Conservation (phyloP, 164 flowering plant genomes). For the Santalum album region DNA sequence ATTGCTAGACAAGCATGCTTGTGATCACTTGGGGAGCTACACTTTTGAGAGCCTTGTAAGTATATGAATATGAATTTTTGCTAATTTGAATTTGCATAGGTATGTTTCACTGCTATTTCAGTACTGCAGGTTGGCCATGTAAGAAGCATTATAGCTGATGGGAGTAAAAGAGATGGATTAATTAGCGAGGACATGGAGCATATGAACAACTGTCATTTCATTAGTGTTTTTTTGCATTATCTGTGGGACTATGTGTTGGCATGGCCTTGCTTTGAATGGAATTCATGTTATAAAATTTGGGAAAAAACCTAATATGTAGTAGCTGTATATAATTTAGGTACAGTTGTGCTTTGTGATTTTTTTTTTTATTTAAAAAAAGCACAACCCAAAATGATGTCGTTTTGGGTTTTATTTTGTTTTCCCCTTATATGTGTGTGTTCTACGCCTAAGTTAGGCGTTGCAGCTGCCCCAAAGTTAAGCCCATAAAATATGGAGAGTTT, state of each 20-base stretch:
- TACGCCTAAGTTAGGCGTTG: no score
- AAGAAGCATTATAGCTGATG: conserved; percentile 62
- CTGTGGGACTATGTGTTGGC: background rate
- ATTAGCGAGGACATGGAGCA: conserved; percentile 99
- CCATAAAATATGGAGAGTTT: no score
- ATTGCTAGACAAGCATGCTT: conserved; percentile 99
- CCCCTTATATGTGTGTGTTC: no score
- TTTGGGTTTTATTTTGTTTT: no score
- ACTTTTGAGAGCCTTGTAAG: conserved; percentile 87
- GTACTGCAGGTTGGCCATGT: conserved; percentile 70
- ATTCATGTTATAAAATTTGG: no score
- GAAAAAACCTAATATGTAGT: no score
- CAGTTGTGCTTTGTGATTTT: no score
- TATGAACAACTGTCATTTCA: conserved; percentile 32
- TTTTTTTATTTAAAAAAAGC: no score
- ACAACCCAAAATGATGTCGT: no score
- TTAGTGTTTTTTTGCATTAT: background rate
- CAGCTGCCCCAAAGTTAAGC: no score
- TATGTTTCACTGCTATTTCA: background rate
- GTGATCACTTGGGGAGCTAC: conserved; percentile 98
- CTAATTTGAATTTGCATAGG: background rate
- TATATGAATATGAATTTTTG: conserved; percentile 5
- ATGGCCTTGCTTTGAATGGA: no score
- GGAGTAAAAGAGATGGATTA: conserved; percentile 95
- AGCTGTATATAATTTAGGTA: no score